A percentile compares a stretch with the other conserved stretches of the same genome.
phyloP scores from a whole-genome alignment of 768 basidiomycete genomes.

The Gelatoporia subvermispora region DNA sequence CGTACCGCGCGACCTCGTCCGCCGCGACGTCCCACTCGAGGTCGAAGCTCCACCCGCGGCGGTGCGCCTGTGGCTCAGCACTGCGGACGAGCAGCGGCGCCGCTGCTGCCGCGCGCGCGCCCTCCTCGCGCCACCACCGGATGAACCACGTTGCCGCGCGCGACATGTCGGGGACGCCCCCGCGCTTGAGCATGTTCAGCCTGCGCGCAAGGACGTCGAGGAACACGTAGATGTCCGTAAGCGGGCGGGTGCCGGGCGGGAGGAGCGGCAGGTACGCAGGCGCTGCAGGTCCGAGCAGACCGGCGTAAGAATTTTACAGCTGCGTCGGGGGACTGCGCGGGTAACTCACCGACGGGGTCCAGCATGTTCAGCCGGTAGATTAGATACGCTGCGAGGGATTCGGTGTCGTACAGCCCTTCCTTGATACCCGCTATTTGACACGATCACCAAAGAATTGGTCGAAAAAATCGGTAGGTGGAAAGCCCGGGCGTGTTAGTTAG shows the following conservation, averaged over 20 bases:
- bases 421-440: slow-evolving; percentile 78
- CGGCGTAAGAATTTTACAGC: neutral
- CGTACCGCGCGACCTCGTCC: slow-evolving; percentile 17
- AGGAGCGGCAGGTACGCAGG: slow-evolving; percentile 68
- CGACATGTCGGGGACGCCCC: slow-evolving; percentile 63
- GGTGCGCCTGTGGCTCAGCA: slow-evolving; percentile 13
- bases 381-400: slow-evolving; percentile 81
- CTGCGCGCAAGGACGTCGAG: slow-evolving; percentile 64
- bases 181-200: slow-evolving; percentile 78
- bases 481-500: neutral
- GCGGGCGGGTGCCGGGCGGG: slow-evolving; percentile 50
- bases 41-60: slow-evolving; percentile 83
- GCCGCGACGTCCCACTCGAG: slow-evolving; percentile 54
- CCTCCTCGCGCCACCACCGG: slow-evolving; percentile 81
- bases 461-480: neutral
- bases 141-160: slow-evolving; percentile 82
- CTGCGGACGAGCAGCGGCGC: slow-evolving; percentile 11
- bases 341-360: slow-evolving; percentile 59
- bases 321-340: slow-evolving; percentile 2
- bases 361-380: slow-evolving; percentile 79
- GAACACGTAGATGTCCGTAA: slow-evolving; percentile 58
- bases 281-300: slow-evolving; percentile 30
- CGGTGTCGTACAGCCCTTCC: slow-evolving; percentile 83
- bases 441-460: neutral
- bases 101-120: slow-evolving; percentile 43